Base-by-base conservation (phyloP, 176 grass and related monocot species). In the Aegilops longissima region DNA sequence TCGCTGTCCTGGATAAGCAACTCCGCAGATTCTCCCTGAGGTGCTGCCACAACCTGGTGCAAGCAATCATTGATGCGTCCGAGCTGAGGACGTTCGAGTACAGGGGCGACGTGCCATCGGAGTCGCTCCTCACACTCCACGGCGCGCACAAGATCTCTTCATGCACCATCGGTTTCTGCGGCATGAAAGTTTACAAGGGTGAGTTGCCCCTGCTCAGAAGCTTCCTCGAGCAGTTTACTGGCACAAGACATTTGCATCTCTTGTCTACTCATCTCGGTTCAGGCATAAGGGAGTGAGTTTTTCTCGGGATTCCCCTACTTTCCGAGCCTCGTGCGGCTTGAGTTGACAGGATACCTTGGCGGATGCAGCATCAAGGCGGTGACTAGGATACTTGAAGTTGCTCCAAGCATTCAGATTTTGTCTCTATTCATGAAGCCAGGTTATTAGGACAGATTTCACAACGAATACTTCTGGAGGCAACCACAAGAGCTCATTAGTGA, bases 1-100 rank as follows among this genome's bases (percentile, higher is more conserved):
- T 36, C 31, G 0, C 16, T 0, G 69, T 72, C 21, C 69, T 47
- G 5, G 71, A 74, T n/a, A 74, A 27, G 38, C 40, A 12, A 1
- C 71, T 74, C 40, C 40, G n/a, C 6, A 74, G 71, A 13, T 25
- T 77, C 75, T 49, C 21, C 9, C 1, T 73, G 7, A 20, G 38
- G 11, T 73, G 70, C 70, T 73, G 70, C 70, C 70, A 73, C 70
- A 73, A 73, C 70, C 70, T 73, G 38, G 38, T 2, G 38, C 12
- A 21, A 12, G 11, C 42, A 1, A 24, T 21, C 70, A 14, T 73
- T 12, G 70, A 73, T 39, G 21, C 21, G 11, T 44, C 70, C 0
- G 70, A 73, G 38, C 10, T 73, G 5, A 12, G 5, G 70, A 12
- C 12, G 11, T 73, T 73, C 11, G 21, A 73, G 4, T 79, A 63